Evolutionary conservation across 768 basidiomycete genomes (phyloP).

Genomic region (Xerocomellus chrysenteron): DNA sequence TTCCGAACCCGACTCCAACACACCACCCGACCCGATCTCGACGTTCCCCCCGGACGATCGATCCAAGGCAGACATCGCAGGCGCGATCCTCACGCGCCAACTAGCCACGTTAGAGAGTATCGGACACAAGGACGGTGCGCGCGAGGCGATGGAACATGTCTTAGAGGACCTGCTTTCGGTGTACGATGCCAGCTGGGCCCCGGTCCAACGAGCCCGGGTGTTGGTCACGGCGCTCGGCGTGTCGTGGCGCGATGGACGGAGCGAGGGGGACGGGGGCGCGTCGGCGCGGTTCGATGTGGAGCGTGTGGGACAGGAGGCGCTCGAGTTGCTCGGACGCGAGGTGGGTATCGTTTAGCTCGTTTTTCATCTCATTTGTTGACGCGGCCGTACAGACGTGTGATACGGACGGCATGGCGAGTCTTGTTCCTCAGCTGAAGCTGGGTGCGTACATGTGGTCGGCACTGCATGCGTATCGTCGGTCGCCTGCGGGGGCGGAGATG

Average conservation of each 20-base stretch:
- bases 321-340: too few species aligned
- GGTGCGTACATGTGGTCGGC: too few species aligned
- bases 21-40: background rate
- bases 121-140: constrained; percentile 57
- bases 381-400: too few species aligned
- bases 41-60: constrained; percentile 17
- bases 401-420: too few species aligned
- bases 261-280: constrained; percentile 22
- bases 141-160: constrained; percentile 39
- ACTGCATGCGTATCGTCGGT: constrained; percentile 32
- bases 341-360: too few species aligned
- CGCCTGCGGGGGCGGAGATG: constrained; percentile 39
- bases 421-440: too few species aligned
- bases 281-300: constrained; percentile 6
- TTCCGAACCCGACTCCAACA: background rate
- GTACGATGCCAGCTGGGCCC: constrained; percentile 49
- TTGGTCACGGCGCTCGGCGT: constrained; percentile 56
- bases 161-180: constrained; percentile 48
- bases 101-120: constrained; percentile 52
- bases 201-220: constrained; percentile 58
- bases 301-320: too few species aligned
- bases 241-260: constrained; percentile 23
- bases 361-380: too few species aligned
- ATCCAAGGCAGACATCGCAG: constrained; percentile 36
- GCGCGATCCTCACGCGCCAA: constrained; percentile 63